phyloP scores from a whole-genome alignment of 495 filamentous ascomycete species.

The Tuber aestivum region DNA sequence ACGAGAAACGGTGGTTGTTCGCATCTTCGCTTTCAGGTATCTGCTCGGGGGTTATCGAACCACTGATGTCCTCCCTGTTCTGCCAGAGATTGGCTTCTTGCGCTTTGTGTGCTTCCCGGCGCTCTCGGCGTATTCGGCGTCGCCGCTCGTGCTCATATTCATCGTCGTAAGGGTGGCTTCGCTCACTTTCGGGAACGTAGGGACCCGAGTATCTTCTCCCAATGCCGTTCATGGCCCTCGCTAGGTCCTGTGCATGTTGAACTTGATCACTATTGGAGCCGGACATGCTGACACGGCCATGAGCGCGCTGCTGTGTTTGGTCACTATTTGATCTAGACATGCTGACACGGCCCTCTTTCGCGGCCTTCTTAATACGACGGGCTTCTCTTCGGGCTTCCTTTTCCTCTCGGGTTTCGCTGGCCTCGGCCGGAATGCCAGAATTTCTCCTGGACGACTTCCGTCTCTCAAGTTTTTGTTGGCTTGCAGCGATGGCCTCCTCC shows the following conservation, averaged over 20 bases:
- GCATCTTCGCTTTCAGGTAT: constrained; percentile 24
- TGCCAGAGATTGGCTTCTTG: constrained; percentile 30
- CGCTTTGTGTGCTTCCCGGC: constrained; percentile 21
- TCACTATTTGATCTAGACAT: constrained; percentile 23
- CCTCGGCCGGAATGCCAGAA: constrained; percentile 17
- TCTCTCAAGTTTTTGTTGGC: constrained; percentile 28
- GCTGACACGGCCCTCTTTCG: constrained; percentile 12
- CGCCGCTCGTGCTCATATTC: constrained; percentile 26
- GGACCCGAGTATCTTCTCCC: constrained; percentile 10
- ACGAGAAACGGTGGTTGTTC: constrained; percentile 27
- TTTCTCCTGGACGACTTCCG: constrained; percentile 32
- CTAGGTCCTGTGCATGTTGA: constrained; percentile 25
- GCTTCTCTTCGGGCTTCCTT: constrained; percentile 30
- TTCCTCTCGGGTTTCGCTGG: constrained; percentile 27
- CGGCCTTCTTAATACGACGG: constrained; percentile 21
- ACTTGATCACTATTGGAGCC: constrained; percentile 26
- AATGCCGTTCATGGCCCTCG: constrained; percentile 25
- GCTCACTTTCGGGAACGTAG: constrained; percentile 25
- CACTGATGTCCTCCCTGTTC: constrained; percentile 32
- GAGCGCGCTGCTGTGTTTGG: constrained; percentile 14
- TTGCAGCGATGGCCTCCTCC: constrained; percentile 22
- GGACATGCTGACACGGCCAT: not conserved
- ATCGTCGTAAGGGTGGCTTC: constrained; percentile 26
- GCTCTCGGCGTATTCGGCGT: constrained; percentile 20
- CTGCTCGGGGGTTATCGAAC: constrained; percentile 29